Base-by-base conservation (phyloP, 2,329 filamentous ascomycete species). In the Teratosphaeria nubilosa region DNA sequence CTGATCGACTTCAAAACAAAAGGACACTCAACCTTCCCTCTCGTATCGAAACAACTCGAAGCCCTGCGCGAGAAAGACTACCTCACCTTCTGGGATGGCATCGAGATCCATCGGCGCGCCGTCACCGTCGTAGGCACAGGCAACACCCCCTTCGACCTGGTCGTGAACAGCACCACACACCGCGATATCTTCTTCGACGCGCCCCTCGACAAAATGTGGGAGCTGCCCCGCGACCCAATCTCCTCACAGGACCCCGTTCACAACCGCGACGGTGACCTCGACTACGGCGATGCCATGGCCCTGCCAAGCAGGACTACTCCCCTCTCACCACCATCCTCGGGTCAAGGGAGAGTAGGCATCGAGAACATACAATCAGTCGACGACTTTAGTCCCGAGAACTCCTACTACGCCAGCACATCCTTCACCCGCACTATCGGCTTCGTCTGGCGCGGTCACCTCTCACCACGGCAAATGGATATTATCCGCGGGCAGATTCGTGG, bases 121-220 rank as follows among this genome's bases (percentile, higher is more conserved):
- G 72, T 90, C 37, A 90, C 86, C 0, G 80, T 90, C 1, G 84
- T 90, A 1, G 85, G 81, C 1, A 88, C 85, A 1, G 87, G 87
- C 13, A 81, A 82, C 62, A 80, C 82, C 0, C 82, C 80, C 0
- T 85, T 86, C 64, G 77, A 82, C 57, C 66, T 79, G 9, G 66
- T 87, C 10, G 72, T 77, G 3, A 69, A 73, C n/a, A 82, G 82
- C 64, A 63, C 72, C 5, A 81, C 78, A 1, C 78, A 82, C 61
- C 64, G 83, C 31, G 83, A 87, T 68, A 74, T 83, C 57, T 72
- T 69, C 66, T 85, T 84, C 66, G 86, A 88, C 63, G 86, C 85
- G 0, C 85, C 85, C 0, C 75, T 88, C 0, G 70, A 76, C 57
- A 66, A 73, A 63, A 67, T 77, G 69, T 69, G 72, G 73, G 63